These are phyloP conservation scores for Xerocomellus chrysenteron DNA, from an alignment of 768 basidiomycete species.

Conservation along the genomic window DNA sequence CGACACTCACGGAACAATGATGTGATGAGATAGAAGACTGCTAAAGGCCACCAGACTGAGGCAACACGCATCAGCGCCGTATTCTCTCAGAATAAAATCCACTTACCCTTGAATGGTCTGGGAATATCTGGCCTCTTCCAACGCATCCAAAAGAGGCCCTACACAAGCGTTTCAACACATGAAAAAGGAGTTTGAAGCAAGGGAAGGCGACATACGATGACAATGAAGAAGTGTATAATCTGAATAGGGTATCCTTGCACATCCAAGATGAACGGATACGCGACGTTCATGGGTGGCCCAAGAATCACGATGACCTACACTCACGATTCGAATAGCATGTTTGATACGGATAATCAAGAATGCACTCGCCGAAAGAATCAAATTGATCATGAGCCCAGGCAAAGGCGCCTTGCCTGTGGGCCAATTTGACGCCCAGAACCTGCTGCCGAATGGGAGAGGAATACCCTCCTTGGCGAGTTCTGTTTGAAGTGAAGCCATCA, in stretches of 20 bases:
- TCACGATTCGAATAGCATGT: background rate
- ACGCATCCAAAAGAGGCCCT: slow-evolving; percentile 58
- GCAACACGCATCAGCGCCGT: background rate
- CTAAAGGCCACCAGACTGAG: slow-evolving; percentile 52
- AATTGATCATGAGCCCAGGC: slow-evolving; percentile 52
- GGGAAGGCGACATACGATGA: slow-evolving; percentile 40
- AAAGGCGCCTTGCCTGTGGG: slow-evolving; percentile 54
- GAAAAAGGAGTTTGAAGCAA: too few relatives aligned
- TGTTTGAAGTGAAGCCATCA: slow-evolving; percentile 6
- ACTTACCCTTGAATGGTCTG: slow-evolving; percentile 53
- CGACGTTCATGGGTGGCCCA: slow-evolving; percentile 50
- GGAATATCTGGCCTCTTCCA: slow-evolving; percentile 46
- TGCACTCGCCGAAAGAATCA: slow-evolving; percentile 47
- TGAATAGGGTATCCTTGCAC: slow-evolving; percentile 50
- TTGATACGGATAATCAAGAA: background rate
- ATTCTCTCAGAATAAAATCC: too few relatives aligned
- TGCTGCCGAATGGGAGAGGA: slow-evolving; percentile 57
- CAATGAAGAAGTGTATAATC: slow-evolving; percentile 56
- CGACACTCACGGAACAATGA: slow-evolving; percentile 47
- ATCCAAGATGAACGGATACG: slow-evolving; percentile 62
- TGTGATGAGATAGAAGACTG: slow-evolving; percentile 52
- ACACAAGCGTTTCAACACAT: background rate
- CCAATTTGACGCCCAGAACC: slow-evolving; percentile 63
- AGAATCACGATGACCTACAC: slow-evolving; percentile 50
- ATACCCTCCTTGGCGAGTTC: slow-evolving; percentile 63